Conservation (phyloP, 2,329 filamentous ascomycete genomes). For the Lasiodiplodia citricola region DNA sequence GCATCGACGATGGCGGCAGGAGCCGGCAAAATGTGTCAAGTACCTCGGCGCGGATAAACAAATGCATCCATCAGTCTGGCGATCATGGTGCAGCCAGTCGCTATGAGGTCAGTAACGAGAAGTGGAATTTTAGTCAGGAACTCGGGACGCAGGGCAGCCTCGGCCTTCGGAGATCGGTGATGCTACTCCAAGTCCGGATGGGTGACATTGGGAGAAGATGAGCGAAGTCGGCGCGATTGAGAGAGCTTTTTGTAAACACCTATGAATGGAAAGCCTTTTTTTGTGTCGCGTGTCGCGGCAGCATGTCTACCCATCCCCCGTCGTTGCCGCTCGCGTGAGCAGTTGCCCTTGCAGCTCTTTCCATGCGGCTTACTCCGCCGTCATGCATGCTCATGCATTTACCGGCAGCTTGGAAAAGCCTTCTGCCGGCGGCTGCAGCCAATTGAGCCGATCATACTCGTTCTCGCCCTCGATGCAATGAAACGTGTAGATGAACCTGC, state of each 20-base stretch:
- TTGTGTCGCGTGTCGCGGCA: not conserved
- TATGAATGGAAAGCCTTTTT: not conserved
- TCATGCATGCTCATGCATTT: not conserved
- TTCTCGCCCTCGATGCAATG: conserved; percentile 88
- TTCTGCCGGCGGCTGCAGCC: conserved; percentile 82
- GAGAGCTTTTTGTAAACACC: not conserved
- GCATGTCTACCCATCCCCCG: not conserved
- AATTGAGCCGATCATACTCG: conserved; percentile 85
- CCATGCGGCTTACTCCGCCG: not conserved
- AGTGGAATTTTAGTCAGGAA: not conserved
- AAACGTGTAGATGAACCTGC: conserved; percentile 95
- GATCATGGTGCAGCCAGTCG: not conserved
- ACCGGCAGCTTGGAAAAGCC: conserved; percentile 74
- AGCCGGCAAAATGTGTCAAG: not conserved
- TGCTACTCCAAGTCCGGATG: not conserved
- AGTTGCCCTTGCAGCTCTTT: not conserved
- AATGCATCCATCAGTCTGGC: not conserved
- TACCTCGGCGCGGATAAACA: not conserved
- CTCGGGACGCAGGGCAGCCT: not conserved
- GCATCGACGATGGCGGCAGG: not conserved
- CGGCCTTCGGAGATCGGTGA: not conserved
- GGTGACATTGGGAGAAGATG: not conserved
- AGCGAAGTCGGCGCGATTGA: not conserved
- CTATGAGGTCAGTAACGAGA: not conserved
- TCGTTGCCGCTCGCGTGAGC: not conserved